phyloP scores from a whole-genome alignment of 2,329 filamentous ascomycete genomes.

The Davidsoniella virescens region DNA sequence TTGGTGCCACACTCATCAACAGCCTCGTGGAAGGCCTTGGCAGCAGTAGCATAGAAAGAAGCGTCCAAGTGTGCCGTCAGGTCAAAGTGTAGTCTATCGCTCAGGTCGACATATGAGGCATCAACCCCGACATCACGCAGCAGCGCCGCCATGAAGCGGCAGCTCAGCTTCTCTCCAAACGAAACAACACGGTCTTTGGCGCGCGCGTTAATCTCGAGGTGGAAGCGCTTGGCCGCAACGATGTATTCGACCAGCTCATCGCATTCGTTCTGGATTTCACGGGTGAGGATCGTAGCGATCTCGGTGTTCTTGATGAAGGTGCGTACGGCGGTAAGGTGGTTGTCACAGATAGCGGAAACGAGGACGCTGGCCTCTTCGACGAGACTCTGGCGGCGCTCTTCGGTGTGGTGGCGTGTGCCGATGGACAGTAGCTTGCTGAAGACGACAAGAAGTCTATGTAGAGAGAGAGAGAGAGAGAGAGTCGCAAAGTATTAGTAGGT shows the following conservation, averaged over 20 bases:
- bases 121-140: conserved; percentile 69
- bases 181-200: conserved; percentile 81
- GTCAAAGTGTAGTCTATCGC: conserved; percentile 60
- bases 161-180: conserved; percentile 91
- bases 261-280: conserved; percentile 63
- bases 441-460: conserved; percentile 36
- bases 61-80: conserved; percentile 43
- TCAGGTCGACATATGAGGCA: conserved; percentile 79
- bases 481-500: background rate
- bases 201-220: conserved; percentile 59
- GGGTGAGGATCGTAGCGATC: conserved; percentile 41
- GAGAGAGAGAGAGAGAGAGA: conserved; percentile 3
- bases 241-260: conserved; percentile 62
- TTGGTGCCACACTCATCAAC: conserved; percentile 47
- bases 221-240: conserved; percentile 46
- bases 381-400: conserved; percentile 35
- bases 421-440: conserved; percentile 40
- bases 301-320: conserved; percentile 40
- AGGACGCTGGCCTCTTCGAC: conserved; percentile 53
- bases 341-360: conserved; percentile 64
- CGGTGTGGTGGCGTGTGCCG: conserved; percentile 34
- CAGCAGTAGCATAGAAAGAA: conserved; percentile 52
- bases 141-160: conserved; percentile 73
- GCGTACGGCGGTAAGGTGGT: conserved; percentile 62
- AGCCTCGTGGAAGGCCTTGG: conserved; percentile 44